A percentile compares a stretch with the other conserved stretches of the same genome.
Evolutionary conservation across 169 alveolate genomes (phyloP).

Genomic region (Cryptosporidium felis): DNA sequence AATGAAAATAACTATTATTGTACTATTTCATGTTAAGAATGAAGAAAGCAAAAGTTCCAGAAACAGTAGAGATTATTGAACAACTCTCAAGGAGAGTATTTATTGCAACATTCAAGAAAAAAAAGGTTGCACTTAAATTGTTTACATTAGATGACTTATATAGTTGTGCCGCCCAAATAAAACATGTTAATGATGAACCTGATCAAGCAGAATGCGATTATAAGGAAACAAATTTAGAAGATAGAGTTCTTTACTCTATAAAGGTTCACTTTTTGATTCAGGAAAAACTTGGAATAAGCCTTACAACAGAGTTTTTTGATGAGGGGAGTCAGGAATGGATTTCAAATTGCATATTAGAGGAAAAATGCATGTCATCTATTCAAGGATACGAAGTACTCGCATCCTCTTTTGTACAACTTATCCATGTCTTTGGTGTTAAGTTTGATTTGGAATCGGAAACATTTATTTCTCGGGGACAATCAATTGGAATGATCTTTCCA

Average conservation of each 20-base stretch:
- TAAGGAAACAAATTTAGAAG: constrained; percentile 17
- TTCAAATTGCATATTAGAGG: background rate
- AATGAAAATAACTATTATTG: no score
- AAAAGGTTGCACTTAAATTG: constrained; percentile 19
- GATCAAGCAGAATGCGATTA: background rate
- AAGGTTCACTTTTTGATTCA: constrained; percentile 41
- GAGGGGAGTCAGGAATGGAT: constrained; percentile 4
- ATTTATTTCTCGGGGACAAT: constrained; percentile 3
- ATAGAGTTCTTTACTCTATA: constrained; percentile 14
- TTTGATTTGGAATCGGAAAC: constrained; percentile 4
- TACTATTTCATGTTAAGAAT: no score
- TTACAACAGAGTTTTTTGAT: constrained; percentile 26
- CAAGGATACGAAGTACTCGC: background rate
- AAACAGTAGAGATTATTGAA: background rate
- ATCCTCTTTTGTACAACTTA: constrained; percentile 22
- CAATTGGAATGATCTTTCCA: constrained; percentile 34
- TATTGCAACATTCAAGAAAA: background rate
- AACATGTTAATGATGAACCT: constrained; percentile 6
- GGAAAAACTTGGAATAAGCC: background rate
- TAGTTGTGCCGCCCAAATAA: constrained; percentile 54
- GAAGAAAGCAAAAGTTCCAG: constrained; percentile 2
- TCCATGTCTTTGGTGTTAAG: constrained; percentile 42
- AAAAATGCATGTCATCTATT: background rate
- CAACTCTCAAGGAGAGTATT: constrained; percentile 44
- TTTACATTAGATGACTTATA: constrained; percentile 31